Evolutionary conservation across 331 rosid genomes (phyloP).

Genomic region (Pyracantha coccinea): DNA sequence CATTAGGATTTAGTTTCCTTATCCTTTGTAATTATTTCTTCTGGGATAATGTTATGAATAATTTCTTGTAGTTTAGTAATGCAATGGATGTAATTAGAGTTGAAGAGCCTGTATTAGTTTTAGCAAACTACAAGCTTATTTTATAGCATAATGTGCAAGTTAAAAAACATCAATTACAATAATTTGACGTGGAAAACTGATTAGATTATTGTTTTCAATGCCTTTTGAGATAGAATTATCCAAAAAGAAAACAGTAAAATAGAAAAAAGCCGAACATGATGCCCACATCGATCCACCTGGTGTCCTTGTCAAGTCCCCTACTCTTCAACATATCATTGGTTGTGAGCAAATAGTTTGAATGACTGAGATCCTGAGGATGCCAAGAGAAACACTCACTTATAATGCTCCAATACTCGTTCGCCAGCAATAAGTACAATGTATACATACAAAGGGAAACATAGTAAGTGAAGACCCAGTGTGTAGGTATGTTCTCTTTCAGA

Average conservation of each 20-base stretch:
- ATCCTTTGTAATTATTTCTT: too few species aligned
- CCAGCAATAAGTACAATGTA: slow-evolving; percentile 67
- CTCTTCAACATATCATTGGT: slow-evolving; percentile 67
- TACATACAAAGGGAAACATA: slow-evolving; percentile 78
- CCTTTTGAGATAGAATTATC: slow-evolving; percentile 60
- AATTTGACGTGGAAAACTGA: not conserved
- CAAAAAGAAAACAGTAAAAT: slow-evolving; percentile 69
- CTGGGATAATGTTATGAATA: not conserved
- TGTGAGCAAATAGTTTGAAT: slow-evolving; percentile 36
- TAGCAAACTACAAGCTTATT: too few species aligned
- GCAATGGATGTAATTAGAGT: not conserved
- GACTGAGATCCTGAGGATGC: slow-evolving; percentile 5
- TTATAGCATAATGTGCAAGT: too few species aligned
- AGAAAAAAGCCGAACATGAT: slow-evolving; percentile 68
- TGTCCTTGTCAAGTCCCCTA: slow-evolving; percentile 65
- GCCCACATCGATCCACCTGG: slow-evolving; percentile 64
- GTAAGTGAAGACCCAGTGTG: slow-evolving; percentile 80
- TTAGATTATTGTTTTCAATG: slow-evolving; percentile 48
- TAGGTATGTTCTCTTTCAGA: slow-evolving; percentile 81
- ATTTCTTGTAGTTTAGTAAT: not conserved
- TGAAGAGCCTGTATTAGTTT: not conserved
- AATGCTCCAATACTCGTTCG: slow-evolving; percentile 70
- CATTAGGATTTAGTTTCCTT: too few species aligned
- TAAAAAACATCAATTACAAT: not conserved
- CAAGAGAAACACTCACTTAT: slow-evolving; percentile 54